Evolutionary conservation across 345 rosid species (phyloP).

Genomic region (Eucalyptus erythrocorys): DNA sequence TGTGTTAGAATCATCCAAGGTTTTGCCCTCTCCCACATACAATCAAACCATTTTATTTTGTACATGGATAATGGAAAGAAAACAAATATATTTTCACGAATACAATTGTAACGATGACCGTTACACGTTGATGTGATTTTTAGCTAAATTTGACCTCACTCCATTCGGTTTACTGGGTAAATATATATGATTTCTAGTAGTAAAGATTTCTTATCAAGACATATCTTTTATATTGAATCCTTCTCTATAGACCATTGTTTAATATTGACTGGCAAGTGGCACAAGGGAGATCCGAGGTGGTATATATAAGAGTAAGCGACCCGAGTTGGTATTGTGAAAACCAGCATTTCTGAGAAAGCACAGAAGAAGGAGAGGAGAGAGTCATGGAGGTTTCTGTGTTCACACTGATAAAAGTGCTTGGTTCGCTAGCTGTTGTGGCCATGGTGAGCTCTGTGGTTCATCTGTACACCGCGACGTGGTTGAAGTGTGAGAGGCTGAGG

Average conservation of each 20-base stretch:
- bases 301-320: not conserved
- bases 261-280: not conserved
- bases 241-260: not conserved
- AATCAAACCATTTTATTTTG: not conserved
- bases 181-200: not conserved
- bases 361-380: not conserved
- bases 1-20: not conserved
- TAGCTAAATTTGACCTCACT: not conserved
- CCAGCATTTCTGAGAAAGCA: not conserved
- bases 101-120: not conserved
- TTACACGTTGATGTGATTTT: not conserved
- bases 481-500: constrained; percentile 8
- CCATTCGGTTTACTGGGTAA: not conserved
- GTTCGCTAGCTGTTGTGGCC: not conserved
- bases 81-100: not conserved
- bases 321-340: not conserved
- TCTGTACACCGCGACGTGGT: constrained; percentile 1
- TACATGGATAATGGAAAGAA: not conserved
- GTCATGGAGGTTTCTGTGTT: not conserved
- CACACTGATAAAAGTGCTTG: not conserved
- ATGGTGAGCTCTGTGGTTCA: constrained; percentile 1
- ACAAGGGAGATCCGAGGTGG: not conserved
- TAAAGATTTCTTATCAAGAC: not conserved
- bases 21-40: not conserved
- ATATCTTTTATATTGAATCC: not conserved